Evolutionary conservation across 2,329 filamentous ascomycete genomes (phyloP), one percentile per base, ranked within the genome.

Genomic region (Madurella mycetomatis): DNA sequence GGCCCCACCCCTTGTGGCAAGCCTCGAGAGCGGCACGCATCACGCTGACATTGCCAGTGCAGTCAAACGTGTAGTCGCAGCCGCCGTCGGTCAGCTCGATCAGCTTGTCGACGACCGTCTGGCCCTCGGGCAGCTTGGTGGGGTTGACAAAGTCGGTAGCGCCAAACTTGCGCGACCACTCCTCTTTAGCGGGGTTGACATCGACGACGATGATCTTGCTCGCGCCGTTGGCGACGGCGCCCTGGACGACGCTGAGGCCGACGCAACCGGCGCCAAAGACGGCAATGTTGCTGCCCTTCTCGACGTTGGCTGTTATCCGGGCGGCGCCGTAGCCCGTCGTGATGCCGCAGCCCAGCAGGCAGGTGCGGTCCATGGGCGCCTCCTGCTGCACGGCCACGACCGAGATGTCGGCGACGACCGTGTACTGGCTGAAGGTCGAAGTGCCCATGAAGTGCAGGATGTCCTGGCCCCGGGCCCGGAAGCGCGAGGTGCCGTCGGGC

Each of bases 391-490:
- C 91, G 59, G 92, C 88, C 30, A 99, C 94, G 54, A 96, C 94
- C 47, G 92, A 96, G 75, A 99, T 97, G 73, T 99, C 94, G 71
- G 94, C 92, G 39, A 99, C 90, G 61, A 99, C 94, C 54, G 94
- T 97, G 79, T 95, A 99, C 77, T 99, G 94, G 32, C 90, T 95
- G 81, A 99, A 99, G 65, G 94, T 99, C 39, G 92, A 96, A 53
- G 90, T 96, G 67, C 94, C 94, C 94, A 99, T 99, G 79, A 97
- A 99, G 79, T 97, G 94, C 55, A 97, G 84, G 58, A 99, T 82
- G 66, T 95, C 88, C 77, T 96, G 87, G 73, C 94, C 94, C 74
- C 92, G 94, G 81, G 87, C 91, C 75, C 83, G 90, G 85, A 97
- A 96, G 67, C 94, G 88, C 54, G 88, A 87, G 62, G 92, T 97